Evolutionary conservation across 495 filamentous ascomycete genomes (phyloP), one percentile per base, ranked within the genome.

Genomic region (Hypoxylon perforatum): DNA sequence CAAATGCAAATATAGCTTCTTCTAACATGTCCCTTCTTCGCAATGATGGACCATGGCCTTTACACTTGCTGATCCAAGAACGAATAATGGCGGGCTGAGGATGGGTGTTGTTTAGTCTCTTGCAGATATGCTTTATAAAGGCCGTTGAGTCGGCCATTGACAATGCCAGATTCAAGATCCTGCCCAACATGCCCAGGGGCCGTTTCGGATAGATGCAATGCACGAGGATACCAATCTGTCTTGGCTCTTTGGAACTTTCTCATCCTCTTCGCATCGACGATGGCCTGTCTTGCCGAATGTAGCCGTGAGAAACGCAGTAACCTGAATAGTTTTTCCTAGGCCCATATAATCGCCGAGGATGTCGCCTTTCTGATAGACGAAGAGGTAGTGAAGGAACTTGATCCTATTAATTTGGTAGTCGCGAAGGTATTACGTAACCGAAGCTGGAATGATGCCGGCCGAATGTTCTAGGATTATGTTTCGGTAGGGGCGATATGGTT

Each of bases 281-380:
- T 97, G 94, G 2, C 88, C 96, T 4, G 92, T 97, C 77, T 98
- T 98, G 0, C 94, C 96, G 74, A 97, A 99, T 4, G 92, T 93
- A 7, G 89, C 93, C 0, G 92, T 93, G 33, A 99, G 82, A 69
- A 98, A 99, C 0, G 94, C 92, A 61, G 95, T 96, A 23, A 99
- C 93, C 76, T 99, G 95, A 12, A 99, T 91, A 0, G 95, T 99
- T 76, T 99, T 99, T 0, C 95, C 95, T 28, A 99, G 77, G 30
- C 95, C 95, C 95, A 99, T 99, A 72, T 99, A 96, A 75, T 99
- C 95, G 1, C 96, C 86, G 1, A 99, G 82, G 21, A 99, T 90
- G 4, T 91, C 93, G 3, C 96, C 95, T 58, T 89, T 91, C 62
- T 98, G 96, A 70, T 92, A 95, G 15, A 97, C 90, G 70, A 99